Evolutionary conservation across 192 early-diverging fungal genomes (phyloP), one percentile per base, ranked within the genome.

Genomic region (Coemansia sp.): DNA sequence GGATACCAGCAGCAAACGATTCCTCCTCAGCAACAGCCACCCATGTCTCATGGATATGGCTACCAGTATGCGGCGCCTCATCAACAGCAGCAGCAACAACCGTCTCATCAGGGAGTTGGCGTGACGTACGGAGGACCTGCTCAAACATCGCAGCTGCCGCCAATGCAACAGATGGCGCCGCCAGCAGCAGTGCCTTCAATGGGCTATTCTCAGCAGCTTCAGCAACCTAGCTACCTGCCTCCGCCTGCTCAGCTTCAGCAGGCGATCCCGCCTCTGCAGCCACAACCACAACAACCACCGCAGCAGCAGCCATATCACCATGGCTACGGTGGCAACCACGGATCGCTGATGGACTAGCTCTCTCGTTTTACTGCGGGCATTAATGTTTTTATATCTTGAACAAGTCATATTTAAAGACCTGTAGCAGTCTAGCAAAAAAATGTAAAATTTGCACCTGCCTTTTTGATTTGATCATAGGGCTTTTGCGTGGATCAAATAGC

Each of bases 271-370:
- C 39, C 39, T 13, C 14, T 42, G 39, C 68, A 66, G 57, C 36
- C 24, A 16, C 56, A 69, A 23, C 62, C 48, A 27, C 70, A 39
- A 3, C 64, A 58, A 22, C 53, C 29, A 18, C 60, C 34, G 6
- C 72, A 64, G n/a, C 69, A 68, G 24, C 64, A 61, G 29, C 66
- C 64, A 30, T 78, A 72, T 45, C 71, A 67, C 45, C 76, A 79
- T 58, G 76, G 76, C 34, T 79, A 79, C 28, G 76, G 76, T 27
- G 76, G 76, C 49, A 79, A 74, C 55, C 57, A 64, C 20, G 65
- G 63, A 4, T 69, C 75, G 27, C 54, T 79, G 52, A 79, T 79
- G 76, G 76, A 79, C 55, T 79, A 63, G 49, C 8, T 29, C 6
- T 3, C 11, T 24, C 10, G 16, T 24, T 62, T 34, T 32, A 50